These are phyloP conservation scores for Apiospora pterosperma DNA, from an alignment of 2,329 filamentous ascomycete genomes.

Conservation along the genomic window DNA sequence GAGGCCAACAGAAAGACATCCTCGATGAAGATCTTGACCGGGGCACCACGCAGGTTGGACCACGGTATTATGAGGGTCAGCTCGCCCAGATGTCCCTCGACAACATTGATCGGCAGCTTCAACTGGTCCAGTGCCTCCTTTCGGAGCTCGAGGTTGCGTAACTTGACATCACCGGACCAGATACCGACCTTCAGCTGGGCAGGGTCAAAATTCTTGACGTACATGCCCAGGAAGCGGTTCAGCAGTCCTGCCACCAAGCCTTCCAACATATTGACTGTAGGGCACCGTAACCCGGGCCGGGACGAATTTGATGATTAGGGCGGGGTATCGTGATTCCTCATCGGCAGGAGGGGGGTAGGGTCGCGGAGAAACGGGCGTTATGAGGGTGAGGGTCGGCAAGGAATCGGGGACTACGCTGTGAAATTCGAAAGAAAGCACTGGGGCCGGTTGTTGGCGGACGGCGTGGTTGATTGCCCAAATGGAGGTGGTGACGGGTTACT, in stretches of 20 bases:
- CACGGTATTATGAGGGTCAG: constrained; percentile 93
- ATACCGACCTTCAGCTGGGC: constrained; percentile 98
- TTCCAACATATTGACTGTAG: constrained; percentile 78
- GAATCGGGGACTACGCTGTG: background rate
- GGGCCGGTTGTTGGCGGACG: background rate
- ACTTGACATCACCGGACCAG: constrained; percentile 97
- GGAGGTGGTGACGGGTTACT: background rate
- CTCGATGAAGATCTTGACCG: constrained; percentile 91
- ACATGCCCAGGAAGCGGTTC: constrained; percentile 99
- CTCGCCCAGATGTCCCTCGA: constrained; percentile 89
- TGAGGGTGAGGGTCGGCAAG: background rate
- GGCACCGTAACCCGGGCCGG: constrained; percentile 72
- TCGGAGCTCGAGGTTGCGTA: constrained; percentile 87
- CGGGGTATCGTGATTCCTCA: constrained; percentile 23
- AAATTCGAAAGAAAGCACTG: background rate
- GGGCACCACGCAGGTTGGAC: constrained; percentile 93
- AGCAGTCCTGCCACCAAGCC: constrained; percentile 94
- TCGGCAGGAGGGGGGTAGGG: constrained; percentile 16
- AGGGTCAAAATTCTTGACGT: constrained; percentile 99
- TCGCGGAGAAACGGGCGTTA: background rate
- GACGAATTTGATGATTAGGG: constrained; percentile 31
- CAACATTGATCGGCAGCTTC: constrained; percentile 91
- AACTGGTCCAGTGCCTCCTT: constrained; percentile 96
- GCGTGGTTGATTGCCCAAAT: background rate
- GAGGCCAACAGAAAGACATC: constrained; percentile 95